phyloP scores from a whole-genome alignment of 2,329 filamentous ascomycete genomes.

The Plectosphaerella sp. region DNA sequence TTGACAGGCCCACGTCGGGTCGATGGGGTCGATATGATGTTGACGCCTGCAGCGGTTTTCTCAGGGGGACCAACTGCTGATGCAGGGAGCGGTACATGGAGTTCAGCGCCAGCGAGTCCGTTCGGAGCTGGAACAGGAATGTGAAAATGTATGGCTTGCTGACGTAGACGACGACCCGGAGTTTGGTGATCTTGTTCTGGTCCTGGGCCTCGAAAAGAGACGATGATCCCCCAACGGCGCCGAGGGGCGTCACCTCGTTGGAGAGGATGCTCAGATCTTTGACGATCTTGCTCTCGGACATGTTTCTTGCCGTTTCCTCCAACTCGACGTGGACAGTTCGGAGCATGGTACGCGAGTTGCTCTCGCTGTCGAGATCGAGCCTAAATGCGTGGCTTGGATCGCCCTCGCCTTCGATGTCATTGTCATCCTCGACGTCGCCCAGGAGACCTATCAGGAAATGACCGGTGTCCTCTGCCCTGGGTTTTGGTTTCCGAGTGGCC shows the following conservation, averaged over 20 bases:
- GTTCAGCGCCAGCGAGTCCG: conserved; percentile 53
- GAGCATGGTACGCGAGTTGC: conserved; percentile 54
- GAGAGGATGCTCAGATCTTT: conserved; percentile 30
- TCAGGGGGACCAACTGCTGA: conserved; percentile 54
- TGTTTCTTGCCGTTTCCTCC: conserved; percentile 31
- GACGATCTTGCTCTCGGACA: conserved; percentile 34
- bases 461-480: conserved; percentile 22
- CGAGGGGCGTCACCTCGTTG: conserved; percentile 10
- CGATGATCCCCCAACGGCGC: conserved; percentile 8
- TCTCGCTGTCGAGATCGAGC: conserved; percentile 22
- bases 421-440: conserved; percentile 53
- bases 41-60: conserved; percentile 50
- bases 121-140: conserved; percentile 63
- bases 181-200: conserved; percentile 47
- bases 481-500: background rate
- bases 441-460: conserved; percentile 65
- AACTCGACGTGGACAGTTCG: conserved; percentile 66
- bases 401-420: conserved; percentile 18
- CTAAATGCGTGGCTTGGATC: conserved; percentile 26
- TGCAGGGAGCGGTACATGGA: conserved; percentile 56
- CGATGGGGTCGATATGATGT: conserved; percentile 53
- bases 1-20: conserved; percentile 29
- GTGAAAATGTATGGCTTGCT: conserved; percentile 74
- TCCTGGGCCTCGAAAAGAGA: conserved; percentile 41
- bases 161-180: conserved; percentile 70